Percentiles rank a stretch among this genome's conserved stretches.
phyloP scores from a whole-genome alignment of 805 yeast species.

The Hermanozyma aechmeae region DNA sequence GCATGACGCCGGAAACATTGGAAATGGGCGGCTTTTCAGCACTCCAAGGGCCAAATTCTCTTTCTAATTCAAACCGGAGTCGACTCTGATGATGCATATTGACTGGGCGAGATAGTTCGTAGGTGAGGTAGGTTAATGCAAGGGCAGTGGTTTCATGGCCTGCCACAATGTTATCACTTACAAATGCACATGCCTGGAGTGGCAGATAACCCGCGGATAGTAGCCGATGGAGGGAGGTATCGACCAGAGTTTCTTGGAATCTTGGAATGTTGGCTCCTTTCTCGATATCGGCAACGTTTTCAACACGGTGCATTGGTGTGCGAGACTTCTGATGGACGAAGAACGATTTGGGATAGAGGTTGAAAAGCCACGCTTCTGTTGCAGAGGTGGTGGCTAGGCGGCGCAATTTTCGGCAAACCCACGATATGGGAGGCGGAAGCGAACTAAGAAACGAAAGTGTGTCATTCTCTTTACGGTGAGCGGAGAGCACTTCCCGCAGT shows the following conservation, averaged over 20 bases:
- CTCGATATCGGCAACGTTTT: too few relatives aligned
- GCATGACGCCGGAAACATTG: not conserved
- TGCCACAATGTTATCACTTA: conserved; percentile 1
- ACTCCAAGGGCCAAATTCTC: not conserved
- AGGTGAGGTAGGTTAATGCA: not conserved
- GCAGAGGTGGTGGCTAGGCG: not conserved
- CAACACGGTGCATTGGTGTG: too few relatives aligned
- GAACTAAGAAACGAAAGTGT: not conserved
- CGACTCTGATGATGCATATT: not conserved
- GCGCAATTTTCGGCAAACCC: not conserved
- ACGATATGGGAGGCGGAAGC: not conserved
- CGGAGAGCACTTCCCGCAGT: too few relatives aligned
- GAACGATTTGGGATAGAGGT: not conserved
- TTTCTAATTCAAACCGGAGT: not conserved
- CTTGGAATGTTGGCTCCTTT: not conserved
- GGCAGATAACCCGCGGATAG: too few relatives aligned
- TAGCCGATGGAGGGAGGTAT: too few relatives aligned
- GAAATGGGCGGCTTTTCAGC: not conserved
- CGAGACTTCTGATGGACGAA: too few relatives aligned
- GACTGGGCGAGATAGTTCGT: not conserved
- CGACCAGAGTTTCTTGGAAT: too few relatives aligned
- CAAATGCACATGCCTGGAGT: not conserved
- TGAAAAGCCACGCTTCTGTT: not conserved
- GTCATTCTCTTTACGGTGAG: not conserved
- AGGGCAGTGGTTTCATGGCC: conserved; percentile 2